Percentiles rank a stretch among this genome's conserved stretches.
Conservation (phyloP, 2,329 filamentous ascomycete species). For the Microsporum canis region DNA sequence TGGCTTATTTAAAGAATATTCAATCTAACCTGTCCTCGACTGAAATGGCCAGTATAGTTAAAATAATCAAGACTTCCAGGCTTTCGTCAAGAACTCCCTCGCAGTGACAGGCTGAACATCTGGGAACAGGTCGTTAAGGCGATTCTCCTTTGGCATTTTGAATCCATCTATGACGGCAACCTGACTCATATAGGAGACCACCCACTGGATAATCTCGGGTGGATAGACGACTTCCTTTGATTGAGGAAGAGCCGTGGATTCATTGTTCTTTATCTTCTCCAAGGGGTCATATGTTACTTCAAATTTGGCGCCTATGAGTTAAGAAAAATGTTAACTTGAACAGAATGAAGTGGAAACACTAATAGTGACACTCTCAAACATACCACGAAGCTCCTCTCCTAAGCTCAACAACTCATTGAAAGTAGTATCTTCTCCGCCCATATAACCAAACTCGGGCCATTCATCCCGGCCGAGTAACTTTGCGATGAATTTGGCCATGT, state of each 20-base stretch:
- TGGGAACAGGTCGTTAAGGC: not conserved
- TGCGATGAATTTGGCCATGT: conserved; percentile 2
- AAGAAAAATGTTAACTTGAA: not conserved
- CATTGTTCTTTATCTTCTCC: not conserved
- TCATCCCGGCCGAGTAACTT: not conserved
- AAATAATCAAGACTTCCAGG: not conserved
- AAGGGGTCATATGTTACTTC: not conserved
- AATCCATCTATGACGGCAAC: not conserved
- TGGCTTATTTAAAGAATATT: too few relatives aligned
- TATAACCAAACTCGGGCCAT: not conserved
- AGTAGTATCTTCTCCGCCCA: not conserved
- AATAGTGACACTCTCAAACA: not conserved
- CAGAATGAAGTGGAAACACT: not conserved
- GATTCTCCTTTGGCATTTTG: not conserved
- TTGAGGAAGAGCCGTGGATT: not conserved
- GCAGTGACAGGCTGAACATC: not conserved
- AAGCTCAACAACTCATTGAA: not conserved
- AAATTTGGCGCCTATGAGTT: not conserved
- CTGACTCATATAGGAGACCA: not conserved
- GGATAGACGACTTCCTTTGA: not conserved
- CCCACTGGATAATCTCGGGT: not conserved
- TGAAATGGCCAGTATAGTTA: too few relatives aligned
- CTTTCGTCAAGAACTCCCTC: not conserved
- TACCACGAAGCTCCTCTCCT: not conserved
- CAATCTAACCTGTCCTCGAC: too few relatives aligned